Conservation (phyloP, 2,329 filamentous ascomycete species). For the Ophiostoma sp. region DNA sequence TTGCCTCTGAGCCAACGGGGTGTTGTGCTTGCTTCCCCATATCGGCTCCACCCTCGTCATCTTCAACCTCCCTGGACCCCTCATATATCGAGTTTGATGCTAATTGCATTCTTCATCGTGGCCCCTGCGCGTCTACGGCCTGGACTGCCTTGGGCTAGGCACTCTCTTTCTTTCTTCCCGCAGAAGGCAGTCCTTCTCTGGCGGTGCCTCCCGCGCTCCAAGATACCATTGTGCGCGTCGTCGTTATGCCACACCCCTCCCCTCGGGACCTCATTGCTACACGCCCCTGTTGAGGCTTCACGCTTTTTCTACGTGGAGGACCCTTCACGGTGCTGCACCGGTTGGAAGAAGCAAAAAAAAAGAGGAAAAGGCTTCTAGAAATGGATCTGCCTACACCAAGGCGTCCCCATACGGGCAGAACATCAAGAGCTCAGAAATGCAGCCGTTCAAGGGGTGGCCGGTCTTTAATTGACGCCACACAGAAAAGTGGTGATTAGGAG, state of each 20-base stretch:
- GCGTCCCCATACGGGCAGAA: neutral
- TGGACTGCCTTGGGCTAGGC: neutral
- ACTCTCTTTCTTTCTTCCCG: neutral
- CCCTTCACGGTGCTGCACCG: neutral
- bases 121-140: constrained; percentile 17
- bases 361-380: constrained; percentile 5
- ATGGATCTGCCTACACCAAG: constrained; percentile 18
- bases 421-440: constrained; percentile 19
- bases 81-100: neutral
- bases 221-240: neutral
- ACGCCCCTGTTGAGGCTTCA: neutral
- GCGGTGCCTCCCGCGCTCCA: neutral
- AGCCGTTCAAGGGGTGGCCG: constrained; percentile 23
- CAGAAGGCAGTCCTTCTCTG: neutral
- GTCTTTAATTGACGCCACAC: constrained; percentile 16
- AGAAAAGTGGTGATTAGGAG: neutral
- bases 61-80: constrained; percentile 11
- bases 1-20: constrained; percentile 1
- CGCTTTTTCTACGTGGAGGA: neutral
- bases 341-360: constrained; percentile 4
- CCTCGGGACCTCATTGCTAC: neutral
- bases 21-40: constrained; percentile 6
- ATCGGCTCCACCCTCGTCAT: constrained; percentile 5
- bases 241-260: neutral
- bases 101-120: constrained; percentile 23